Evolutionary conservation across 2,329 filamentous ascomycete genomes (phyloP).

Genomic region (Exophiala spinifera): DNA sequence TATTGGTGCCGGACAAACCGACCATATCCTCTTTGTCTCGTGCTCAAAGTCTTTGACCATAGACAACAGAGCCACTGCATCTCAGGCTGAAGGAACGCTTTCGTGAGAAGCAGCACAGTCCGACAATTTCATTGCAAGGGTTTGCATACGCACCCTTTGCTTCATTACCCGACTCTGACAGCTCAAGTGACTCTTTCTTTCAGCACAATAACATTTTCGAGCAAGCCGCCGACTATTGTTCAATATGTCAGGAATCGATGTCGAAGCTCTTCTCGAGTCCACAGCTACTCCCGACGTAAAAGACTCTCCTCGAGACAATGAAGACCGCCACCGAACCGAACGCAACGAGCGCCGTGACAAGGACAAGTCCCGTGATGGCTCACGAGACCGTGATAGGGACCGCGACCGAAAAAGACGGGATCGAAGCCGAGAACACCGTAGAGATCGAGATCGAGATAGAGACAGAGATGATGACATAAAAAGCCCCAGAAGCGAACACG

Average conservation of each 20-base stretch:
- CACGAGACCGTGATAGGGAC: conserved; percentile 50
- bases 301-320: conserved; percentile 42
- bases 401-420: conserved; percentile 59
- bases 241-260: conserved; percentile 69
- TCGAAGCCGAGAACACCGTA: conserved; percentile 54
- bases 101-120: not conserved
- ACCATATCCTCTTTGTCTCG: not conserved
- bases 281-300: conserved; percentile 57
- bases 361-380: conserved; percentile 57
- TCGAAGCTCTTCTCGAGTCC: conserved; percentile 87
- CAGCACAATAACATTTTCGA: conserved; percentile 1
- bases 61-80: not conserved
- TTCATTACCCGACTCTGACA: conserved; percentile 22
- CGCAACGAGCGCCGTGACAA: conserved; percentile 54
- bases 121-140: conserved; percentile 19
- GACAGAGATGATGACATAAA: conserved; percentile 56
- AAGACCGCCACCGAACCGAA: conserved; percentile 56
- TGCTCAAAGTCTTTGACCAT: not conserved
- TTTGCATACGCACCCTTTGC: conserved; percentile 23
- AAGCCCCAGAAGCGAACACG: conserved; percentile 71
- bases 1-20: not conserved
- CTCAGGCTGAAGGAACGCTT: not conserved
- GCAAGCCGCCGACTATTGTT: conserved; percentile 22
- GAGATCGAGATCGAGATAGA: conserved; percentile 49
- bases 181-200: conserved; percentile 23